Evolutionary conservation across 257 asterid species (phyloP).

Genomic region (Nicotiana benthamiana): DNA sequence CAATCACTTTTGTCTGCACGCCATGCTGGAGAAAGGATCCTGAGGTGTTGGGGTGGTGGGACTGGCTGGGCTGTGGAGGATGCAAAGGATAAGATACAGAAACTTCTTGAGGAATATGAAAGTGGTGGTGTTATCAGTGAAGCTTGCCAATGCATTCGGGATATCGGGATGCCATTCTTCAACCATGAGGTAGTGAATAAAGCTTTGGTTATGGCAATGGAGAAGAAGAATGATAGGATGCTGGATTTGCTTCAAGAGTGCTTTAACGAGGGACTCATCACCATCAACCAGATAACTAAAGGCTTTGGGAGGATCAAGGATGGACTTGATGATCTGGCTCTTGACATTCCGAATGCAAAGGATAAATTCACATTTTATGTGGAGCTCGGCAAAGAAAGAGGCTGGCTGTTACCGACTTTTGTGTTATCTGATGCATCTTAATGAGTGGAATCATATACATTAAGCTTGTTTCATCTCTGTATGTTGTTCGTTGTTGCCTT

Average conservation of each 20-base stretch:
- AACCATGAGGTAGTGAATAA: slow-evolving; percentile 96
- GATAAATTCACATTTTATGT: slow-evolving; percentile 61
- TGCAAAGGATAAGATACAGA: slow-evolving; percentile 90
- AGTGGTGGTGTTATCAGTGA: slow-evolving; percentile 80
- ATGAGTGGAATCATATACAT: slow-evolving; percentile 20
- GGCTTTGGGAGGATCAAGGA: slow-evolving; percentile 84
- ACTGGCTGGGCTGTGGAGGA: slow-evolving; percentile 99
- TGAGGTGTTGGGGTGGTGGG: slow-evolving; percentile 99
- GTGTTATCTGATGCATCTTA: slow-evolving; percentile 11
- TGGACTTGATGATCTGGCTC: slow-evolving; percentile 90
- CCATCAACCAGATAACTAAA: slow-evolving; percentile 89
- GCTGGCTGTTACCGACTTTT: slow-evolving; percentile 55
- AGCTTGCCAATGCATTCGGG: slow-evolving; percentile 97
- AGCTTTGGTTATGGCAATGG: slow-evolving; percentile 99
- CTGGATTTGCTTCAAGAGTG: slow-evolving; percentile 71
- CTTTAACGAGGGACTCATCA: slow-evolving; percentile 80
- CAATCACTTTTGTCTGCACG: slow-evolving; percentile 81
- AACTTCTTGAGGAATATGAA: slow-evolving; percentile 93
- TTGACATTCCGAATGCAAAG: slow-evolving; percentile 85
- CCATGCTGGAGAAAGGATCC: slow-evolving; percentile 98
- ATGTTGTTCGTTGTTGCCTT: slow-evolving; percentile 11
- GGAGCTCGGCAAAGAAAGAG: slow-evolving; percentile 46
- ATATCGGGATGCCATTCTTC: slow-evolving; percentile 85
- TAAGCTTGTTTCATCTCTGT: slow-evolving; percentile 12
- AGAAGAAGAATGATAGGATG: slow-evolving; percentile 92